phyloP scores from a whole-genome alignment of 306 rosid species.

The Biancaea sappan region DNA sequence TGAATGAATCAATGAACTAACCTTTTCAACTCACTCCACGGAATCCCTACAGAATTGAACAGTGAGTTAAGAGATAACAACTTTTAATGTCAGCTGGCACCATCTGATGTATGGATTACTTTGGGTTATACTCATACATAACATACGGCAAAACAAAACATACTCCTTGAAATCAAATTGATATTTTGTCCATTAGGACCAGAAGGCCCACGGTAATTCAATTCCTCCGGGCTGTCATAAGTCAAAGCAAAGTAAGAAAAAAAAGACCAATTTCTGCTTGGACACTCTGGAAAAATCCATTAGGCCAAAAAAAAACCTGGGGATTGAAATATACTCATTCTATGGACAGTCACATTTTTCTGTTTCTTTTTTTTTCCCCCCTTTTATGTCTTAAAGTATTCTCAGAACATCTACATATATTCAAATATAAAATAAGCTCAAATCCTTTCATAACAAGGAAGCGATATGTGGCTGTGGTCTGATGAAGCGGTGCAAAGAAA shows the following conservation, averaged over 20 bases:
- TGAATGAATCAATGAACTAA: background rate
- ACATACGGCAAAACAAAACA: background rate
- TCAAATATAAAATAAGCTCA: too few relatives aligned
- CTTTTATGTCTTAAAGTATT: too few relatives aligned
- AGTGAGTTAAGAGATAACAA: background rate
- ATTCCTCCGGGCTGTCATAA: background rate
- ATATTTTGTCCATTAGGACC: constrained; percentile 10
- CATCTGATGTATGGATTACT: background rate
- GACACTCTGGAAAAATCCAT: background rate
- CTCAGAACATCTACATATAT: too few relatives aligned
- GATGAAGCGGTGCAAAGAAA: too few relatives aligned
- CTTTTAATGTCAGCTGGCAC: background rate
- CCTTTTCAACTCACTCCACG: background rate
- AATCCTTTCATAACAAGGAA: too few relatives aligned
- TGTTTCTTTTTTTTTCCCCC: too few relatives aligned
- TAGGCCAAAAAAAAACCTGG: background rate
- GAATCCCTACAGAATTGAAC: background rate
- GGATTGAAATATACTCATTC: background rate
- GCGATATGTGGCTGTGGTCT: too few relatives aligned
- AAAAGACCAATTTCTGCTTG: background rate
- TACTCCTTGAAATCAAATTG: background rate
- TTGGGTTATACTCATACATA: background rate
- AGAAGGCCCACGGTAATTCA: background rate
- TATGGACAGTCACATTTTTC: background rate
- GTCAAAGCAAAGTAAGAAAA: constrained; percentile 19